These are phyloP conservation scores for Pseudohalonectria lignicola DNA, from an alignment of 2,329 filamentous ascomycete genomes.

Conservation along the genomic window DNA sequence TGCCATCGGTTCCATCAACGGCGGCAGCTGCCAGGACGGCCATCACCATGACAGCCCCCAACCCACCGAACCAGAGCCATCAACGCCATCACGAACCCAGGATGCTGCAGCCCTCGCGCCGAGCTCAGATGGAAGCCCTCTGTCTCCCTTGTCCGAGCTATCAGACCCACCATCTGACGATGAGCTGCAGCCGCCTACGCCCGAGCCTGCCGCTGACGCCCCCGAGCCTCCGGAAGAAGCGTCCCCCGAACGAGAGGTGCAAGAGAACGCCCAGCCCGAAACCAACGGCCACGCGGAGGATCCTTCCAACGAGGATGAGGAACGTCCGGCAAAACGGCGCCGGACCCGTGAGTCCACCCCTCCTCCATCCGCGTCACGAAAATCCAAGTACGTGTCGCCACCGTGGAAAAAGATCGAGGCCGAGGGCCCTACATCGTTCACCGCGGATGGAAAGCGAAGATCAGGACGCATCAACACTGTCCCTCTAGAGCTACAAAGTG, in stretches of 20 bases:
- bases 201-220: no score
- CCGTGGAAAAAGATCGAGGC: conserved; percentile 85
- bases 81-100: conserved; percentile 5
- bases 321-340: conserved; percentile 51
- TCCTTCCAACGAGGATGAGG: conserved; percentile 14
- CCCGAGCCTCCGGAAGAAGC: background rate
- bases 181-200: background rate
- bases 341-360: conserved; percentile 37
- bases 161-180: conserved; percentile 4
- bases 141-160: conserved; percentile 2
- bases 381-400: conserved; percentile 56
- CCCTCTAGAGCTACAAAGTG: conserved; percentile 39
- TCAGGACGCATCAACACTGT: conserved; percentile 52
- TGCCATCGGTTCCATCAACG: conserved; percentile 10
- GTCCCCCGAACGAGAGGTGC: background rate
- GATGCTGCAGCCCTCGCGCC: background rate
- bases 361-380: conserved; percentile 22
- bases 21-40: conserved; percentile 11
- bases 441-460: conserved; percentile 59
- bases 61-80: no score
- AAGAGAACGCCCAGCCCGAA: background rate
- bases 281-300: background rate
- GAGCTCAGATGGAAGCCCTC: background rate
- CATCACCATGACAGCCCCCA: conserved; percentile 10
- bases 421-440: conserved; percentile 80